Evolutionary conservation across 75 land plant species (phyloP).

Genomic region (Sequoiadendron giganteum): DNA sequence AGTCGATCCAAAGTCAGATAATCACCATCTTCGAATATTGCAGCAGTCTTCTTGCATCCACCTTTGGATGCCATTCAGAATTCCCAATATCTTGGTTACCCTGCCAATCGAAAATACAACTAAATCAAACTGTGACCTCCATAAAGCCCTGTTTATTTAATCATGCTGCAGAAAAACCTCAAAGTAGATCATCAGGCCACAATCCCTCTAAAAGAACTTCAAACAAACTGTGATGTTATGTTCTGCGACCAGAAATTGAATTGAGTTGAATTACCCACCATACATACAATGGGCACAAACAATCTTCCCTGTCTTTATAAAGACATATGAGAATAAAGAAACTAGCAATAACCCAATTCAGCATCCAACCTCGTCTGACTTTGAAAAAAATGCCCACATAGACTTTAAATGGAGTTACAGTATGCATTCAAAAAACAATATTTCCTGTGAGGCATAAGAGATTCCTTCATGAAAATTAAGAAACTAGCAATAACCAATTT

Average conservation of each 20-base stretch:
- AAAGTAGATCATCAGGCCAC: background rate
- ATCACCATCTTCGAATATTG: constrained; percentile 7
- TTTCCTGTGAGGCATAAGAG: background rate
- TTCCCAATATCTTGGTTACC: background rate
- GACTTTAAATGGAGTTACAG: background rate
- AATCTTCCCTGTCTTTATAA: background rate
- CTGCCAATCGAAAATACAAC: background rate
- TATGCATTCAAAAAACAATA: background rate
- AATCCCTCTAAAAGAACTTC: background rate
- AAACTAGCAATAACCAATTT: background rate
- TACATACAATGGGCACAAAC: background rate
- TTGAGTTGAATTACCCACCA: background rate
- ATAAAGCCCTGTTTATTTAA: background rate
- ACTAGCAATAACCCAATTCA: background rate
- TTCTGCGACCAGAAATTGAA: background rate
- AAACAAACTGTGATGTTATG: background rate
- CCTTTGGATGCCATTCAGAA: constrained; percentile 5
- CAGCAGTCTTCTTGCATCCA: background rate
- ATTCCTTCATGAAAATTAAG: background rate
- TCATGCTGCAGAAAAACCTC: background rate
- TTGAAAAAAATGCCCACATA: background rate
- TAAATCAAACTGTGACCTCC: background rate
- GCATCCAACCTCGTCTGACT: background rate
- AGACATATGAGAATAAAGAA: background rate
- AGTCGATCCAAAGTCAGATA: constrained; percentile 6